phyloP scores from a whole-genome alignment of 208 protist genomes.

The Trypanosoma rangeli region DNA sequence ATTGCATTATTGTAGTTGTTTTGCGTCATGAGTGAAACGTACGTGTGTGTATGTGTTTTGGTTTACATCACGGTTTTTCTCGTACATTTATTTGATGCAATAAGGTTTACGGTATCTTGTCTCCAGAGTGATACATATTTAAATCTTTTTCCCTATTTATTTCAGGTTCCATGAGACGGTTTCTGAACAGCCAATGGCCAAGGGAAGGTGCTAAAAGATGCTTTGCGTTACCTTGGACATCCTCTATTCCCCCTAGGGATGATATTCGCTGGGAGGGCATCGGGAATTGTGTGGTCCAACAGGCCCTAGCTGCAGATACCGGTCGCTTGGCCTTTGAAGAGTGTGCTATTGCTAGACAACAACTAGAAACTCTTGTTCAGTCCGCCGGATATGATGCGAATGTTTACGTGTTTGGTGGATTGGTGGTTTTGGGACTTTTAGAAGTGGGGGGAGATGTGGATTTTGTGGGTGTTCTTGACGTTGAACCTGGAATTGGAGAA shows the following conservation, averaged over 20 bases:
- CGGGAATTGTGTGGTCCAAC: slow-evolving; percentile 57
- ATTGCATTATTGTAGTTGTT: background rate
- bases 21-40: background rate
- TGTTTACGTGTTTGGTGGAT: slow-evolving; percentile 87
- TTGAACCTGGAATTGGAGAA: slow-evolving; percentile 82
- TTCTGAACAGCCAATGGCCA: slow-evolving; percentile 10
- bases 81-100: background rate
- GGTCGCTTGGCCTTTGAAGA: slow-evolving; percentile 83
- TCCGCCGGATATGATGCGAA: slow-evolving; percentile 84
- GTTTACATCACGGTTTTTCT: background rate
- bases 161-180: slow-evolving; percentile 23
- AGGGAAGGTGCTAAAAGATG: slow-evolving; percentile 10
- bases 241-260: slow-evolving; percentile 33
- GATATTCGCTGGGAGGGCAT: slow-evolving; percentile 52
- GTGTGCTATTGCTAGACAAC: slow-evolving; percentile 66
- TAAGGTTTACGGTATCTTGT: background rate
- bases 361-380: slow-evolving; percentile 79
- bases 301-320: slow-evolving; percentile 70
- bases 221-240: slow-evolving; percentile 53
- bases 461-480: slow-evolving; percentile 85
- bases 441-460: slow-evolving; percentile 88
- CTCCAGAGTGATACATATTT: background rate
- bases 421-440: slow-evolving; percentile 71
- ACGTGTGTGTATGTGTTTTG: background rate
- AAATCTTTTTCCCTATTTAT: slow-evolving; percentile 18